Base-by-base conservation (phyloP, 305 asterid species). In the Plantago coronopus region DNA sequence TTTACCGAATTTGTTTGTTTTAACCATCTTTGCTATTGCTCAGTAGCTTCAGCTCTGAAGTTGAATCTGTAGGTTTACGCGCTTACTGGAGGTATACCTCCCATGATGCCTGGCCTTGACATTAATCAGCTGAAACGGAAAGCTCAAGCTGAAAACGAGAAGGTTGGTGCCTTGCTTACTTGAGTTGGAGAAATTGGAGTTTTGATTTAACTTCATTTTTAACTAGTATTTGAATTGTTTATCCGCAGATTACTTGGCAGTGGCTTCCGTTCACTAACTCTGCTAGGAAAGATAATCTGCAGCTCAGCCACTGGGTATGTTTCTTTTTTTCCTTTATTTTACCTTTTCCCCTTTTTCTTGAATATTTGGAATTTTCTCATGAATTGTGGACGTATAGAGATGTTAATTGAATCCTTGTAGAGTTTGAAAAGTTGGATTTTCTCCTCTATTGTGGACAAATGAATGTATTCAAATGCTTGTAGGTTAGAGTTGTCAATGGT, bases 401-500 rank as follows among this genome's bases (percentile, higher is more conserved):
- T 27, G 59, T 42, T 8, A n/a, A 25, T 9, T 22, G 54, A 61
- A 44, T 62, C 50, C 65, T 71, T 75, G 70, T 72, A 93, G 99
- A n/a, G n/a, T n/a, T 59, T 60, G 5, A 34, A 34, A 53, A 46
- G 40, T 48, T 22, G 47, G 59, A 34, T n/a, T n/a, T n/a, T n/a
- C n/a, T n/a, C n/a, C n/a, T n/a, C n/a, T n/a, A n/a, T n/a, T n/a
- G 31, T 27, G 31, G 31, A 27, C 4, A 27, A 27, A 5, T 65
- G 14, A 34, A 53, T 31, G 65, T 53, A 40, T 54, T 34, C 2
- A 63, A 61, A 44, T 62, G 54, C 65, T 71, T 75, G 70, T 72
- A 93, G 99, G 99, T 89, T 62, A 83, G 97, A 74, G 97, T 93
- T 67, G 96, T 93, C 19, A 93, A 93, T 74, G 91, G 94, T 42